Base-by-base conservation (phyloP, 2,329 filamentous ascomycete species). In the Dothidotthia symphoricarpi region DNA sequence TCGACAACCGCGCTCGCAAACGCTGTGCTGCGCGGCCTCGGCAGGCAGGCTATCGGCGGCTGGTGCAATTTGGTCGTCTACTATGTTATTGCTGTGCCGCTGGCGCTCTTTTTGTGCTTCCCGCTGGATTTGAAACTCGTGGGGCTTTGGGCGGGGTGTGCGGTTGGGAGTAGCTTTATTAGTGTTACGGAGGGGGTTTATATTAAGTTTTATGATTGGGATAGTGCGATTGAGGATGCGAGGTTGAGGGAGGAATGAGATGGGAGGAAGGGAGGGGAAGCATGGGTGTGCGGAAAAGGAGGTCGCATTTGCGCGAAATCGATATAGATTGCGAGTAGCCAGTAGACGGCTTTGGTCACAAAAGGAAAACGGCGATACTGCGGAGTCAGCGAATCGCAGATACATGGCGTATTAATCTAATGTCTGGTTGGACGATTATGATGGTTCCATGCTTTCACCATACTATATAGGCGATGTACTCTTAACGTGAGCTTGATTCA, bases 21-120 rank as follows among this genome's bases (percentile, higher is more conserved):
- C 38, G 58, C 61, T 9, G 48, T 69, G 2, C 45, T 69, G 6
- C 51, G 68, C 0, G 66, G 66, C 0, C 45, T 69, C 4, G 68
- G 67, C 0, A 56, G 62, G 39, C 67, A 69, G 41, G 57, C 53
- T 1, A 63, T 70, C 4, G 67, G 65, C 6, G 68, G 67, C 1
- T 68, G 59, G 46, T 59, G 63, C 13, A 68, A 64, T 34, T 36
- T 69, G 12, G 53, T 58, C 3, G 63, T 68, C 3, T 68, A 69
- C 24, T 70, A 70, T 35, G 33, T 61, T 5, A 55, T 67, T 34
- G 66, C 64, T 0, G 61, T 69, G 5, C 67, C 67, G 2, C 36
- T 68, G 24, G 57, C 65, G 6, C 47, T 69, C 31, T 55, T 54
- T 7, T 40, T 70, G 29, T 66, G 66, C 31, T 63, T 70, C 16